A percentile compares a stretch with the other conserved stretches of the same genome.
Evolutionary conservation across 1,284 basidiomycete genomes (phyloP).

Genomic region (Puccinia coronata): DNA sequence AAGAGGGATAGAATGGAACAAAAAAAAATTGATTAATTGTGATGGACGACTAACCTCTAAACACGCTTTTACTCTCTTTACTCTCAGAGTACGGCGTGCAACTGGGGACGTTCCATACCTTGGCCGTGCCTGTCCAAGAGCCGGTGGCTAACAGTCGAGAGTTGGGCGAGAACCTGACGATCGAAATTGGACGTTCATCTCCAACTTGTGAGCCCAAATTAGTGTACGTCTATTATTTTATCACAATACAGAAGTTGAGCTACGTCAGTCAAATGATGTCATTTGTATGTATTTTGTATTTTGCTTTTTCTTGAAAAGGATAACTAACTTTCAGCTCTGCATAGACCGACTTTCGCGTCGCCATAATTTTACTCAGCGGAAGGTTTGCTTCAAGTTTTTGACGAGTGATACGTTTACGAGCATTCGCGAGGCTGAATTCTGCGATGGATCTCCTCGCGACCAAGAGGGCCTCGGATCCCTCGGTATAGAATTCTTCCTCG

Average conservation of each 20-base stretch:
- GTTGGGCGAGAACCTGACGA: constrained; percentile 92
- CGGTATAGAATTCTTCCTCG: constrained; percentile 89
- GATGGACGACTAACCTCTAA: constrained; percentile 41
- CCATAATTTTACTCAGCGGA: constrained; percentile 85
- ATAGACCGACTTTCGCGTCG: constrained; percentile 84
- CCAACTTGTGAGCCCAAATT: constrained; percentile 97
- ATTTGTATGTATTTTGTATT: no score
- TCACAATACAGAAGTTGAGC: neutral
- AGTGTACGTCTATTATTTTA: constrained; percentile 69
- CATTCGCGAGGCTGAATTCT: constrained; percentile 87
- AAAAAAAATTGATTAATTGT: no score
- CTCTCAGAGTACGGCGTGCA: constrained; percentile 53
- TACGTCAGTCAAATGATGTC: no score
- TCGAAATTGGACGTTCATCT: constrained; percentile 88
- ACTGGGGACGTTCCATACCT: constrained; percentile 90
- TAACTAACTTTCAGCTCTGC: constrained; percentile 77
- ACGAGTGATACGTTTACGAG: constrained; percentile 82
- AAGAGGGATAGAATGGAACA: neutral
- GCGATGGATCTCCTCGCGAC: constrained; percentile 80
- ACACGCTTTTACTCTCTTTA: constrained; percentile 48
- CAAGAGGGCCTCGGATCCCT: constrained; percentile 80
- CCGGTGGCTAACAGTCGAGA: constrained; percentile 83
- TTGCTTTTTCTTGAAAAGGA: no score
- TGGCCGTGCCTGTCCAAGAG: constrained; percentile 92
- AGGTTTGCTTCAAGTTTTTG: constrained; percentile 84